Conservation (phyloP, 495 filamentous ascomycete species). For the Rhypophila decipiens region DNA sequence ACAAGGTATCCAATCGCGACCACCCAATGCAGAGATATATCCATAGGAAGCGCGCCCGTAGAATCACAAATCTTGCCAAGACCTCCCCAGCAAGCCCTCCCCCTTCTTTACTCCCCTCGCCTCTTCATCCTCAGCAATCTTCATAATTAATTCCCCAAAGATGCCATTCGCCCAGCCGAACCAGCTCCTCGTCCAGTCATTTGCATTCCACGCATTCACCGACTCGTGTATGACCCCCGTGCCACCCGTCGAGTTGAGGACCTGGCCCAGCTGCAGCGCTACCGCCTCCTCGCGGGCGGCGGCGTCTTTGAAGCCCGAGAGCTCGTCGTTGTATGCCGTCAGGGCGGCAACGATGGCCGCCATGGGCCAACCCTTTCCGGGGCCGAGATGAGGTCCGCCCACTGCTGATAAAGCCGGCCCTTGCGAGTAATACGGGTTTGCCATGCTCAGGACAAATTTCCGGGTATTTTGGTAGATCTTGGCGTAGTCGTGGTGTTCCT, state of each 20-base stretch:
- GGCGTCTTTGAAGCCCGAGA: constrained; percentile 37
- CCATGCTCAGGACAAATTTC: constrained; percentile 43
- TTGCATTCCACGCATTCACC: constrained; percentile 47
- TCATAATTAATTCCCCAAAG: constrained; percentile 58
- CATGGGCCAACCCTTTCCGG: constrained; percentile 56
- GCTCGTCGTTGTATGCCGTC: constrained; percentile 35
- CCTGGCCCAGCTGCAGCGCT: constrained; percentile 23
- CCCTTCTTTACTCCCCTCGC: constrained; percentile 11
- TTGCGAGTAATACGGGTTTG: constrained; percentile 54
- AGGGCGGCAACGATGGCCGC: constrained; percentile 44
- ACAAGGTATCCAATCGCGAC: too few relatives aligned
- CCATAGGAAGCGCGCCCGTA: too few relatives aligned
- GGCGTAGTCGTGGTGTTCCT: constrained; percentile 14
- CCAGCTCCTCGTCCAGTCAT: constrained; percentile 56
- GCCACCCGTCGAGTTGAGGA: constrained; percentile 50
- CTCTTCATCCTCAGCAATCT: constrained; percentile 25
- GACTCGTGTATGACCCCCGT: constrained; percentile 57
- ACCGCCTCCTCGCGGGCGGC: constrained; percentile 19
- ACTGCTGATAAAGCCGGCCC: constrained; percentile 51
- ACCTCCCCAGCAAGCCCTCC: constrained; percentile 20
- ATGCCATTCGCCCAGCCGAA: constrained; percentile 67
- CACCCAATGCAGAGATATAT: too few relatives aligned
- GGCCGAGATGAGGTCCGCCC: constrained; percentile 53
- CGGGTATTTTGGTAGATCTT: constrained; percentile 53
- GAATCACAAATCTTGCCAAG: constrained; percentile 28